Base-by-base conservation (phyloP, 129 eudicot species). In the Calendula officinalis region DNA sequence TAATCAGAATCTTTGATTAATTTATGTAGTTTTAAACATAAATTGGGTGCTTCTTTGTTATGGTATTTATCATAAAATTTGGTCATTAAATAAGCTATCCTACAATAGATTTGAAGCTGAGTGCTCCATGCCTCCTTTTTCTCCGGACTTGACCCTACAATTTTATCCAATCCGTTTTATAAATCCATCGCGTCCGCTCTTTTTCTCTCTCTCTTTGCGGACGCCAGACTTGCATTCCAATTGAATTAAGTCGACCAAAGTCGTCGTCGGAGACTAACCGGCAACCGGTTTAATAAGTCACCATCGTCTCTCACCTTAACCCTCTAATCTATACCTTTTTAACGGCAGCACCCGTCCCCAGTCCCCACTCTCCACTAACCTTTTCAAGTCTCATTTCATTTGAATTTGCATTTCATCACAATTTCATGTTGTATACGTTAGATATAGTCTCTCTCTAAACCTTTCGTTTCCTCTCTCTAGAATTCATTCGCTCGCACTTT, bases 301-400 rank as follows among this genome's bases (percentile, higher is more conserved):
- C 75, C 77, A 66, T 70, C 46, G 27, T 54, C 61, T 41, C 62
- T 42, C 64, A 77, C 69, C 73, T 47, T 49, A 59, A 75, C 64
- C 79, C 73, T n/a, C 17, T 36, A 61, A 71, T 42, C 56, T 50
- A n/a, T 56, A 27, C 58, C 69, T 49, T 74, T 74, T 50, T 62
- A 78, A 78, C 82, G 75, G 66, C 61, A 65, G n/a, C 16, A 41
- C 77, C 73, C 37, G 79, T 78, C 75, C 68, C 75, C 71, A 81
- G 64, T 60, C 69, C 42, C 75, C 56, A 66, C 74, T 77, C 67
- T 56, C 60, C 67, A 32, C 36, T 45, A 52, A 32, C 63, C 58
- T 75, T 62, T 42, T 11, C 60, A 51, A 42, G 9, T 52, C 44
- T 38, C 13, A 60, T 57, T 68, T 61, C 52, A 46, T 30, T 14